Evolutionary conservation across 345 rosid genomes (phyloP).

Genomic region (Stellera chamaejasme): DNA sequence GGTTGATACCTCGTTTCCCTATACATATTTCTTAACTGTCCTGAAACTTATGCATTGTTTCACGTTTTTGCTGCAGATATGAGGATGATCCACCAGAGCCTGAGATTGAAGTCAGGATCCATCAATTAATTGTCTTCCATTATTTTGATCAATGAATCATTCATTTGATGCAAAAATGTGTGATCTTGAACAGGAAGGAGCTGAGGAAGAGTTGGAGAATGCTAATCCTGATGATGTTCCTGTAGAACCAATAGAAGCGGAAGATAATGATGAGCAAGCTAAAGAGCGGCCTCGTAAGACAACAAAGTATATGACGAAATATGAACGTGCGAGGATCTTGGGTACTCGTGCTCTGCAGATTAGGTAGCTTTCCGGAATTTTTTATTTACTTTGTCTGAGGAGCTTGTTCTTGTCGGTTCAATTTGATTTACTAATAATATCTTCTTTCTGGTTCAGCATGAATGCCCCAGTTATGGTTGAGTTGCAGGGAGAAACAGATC

Average conservation of each 20-base stretch:
- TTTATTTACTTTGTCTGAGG: too few relatives aligned
- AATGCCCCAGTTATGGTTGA: conserved; percentile 94
- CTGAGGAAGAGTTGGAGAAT: conserved; percentile 53
- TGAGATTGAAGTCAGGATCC: conserved; percentile 56
- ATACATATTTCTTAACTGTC: neutral
- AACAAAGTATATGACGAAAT: conserved; percentile 71
- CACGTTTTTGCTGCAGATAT: conserved; percentile 39
- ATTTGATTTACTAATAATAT: neutral
- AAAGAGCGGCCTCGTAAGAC: conserved; percentile 48
- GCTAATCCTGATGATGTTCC: conserved; percentile 45
- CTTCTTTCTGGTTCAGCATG: conserved; percentile 42
- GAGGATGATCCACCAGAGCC: conserved; percentile 91
- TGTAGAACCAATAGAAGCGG: conserved; percentile 60
- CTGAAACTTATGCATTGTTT: conserved; percentile 4
- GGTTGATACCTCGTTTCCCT: neutral
- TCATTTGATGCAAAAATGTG: neutral
- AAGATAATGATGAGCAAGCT: conserved; percentile 43
- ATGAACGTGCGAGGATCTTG: conserved; percentile 78
- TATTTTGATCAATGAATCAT: neutral
- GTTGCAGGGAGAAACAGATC: conserved; percentile 87
- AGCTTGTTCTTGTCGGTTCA: neutral
- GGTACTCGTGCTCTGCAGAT: conserved; percentile 84
- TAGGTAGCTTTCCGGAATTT: conserved; percentile 31
- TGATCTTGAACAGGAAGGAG: conserved; percentile 56
- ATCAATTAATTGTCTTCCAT: neutral